These are phyloP conservation scores for Ophiostoma ulmi DNA, from an alignment of 2,329 filamentous ascomycete genomes.

Conservation along the genomic window DNA sequence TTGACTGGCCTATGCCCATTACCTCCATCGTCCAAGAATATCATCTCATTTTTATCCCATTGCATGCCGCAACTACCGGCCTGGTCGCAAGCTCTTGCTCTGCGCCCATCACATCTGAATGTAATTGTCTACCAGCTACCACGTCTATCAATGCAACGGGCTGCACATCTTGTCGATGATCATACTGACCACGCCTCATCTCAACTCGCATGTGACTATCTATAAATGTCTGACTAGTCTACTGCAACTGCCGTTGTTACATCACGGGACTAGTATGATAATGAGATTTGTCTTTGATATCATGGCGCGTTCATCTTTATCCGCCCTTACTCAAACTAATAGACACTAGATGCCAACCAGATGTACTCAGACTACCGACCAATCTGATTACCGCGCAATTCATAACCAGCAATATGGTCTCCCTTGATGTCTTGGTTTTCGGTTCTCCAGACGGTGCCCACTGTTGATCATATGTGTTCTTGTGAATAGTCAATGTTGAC, in stretches of 20 bases:
- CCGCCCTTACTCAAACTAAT: background rate
- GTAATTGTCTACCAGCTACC: background rate
- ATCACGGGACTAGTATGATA: background rate
- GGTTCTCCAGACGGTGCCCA: conserved; percentile 3
- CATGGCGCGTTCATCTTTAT: background rate
- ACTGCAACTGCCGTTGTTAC: background rate
- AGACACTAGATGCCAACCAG: background rate
- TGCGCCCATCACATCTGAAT: background rate
- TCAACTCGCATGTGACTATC: background rate
- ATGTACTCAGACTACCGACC: background rate
- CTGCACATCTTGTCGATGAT: conserved; percentile 2
- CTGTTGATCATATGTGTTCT: background rate
- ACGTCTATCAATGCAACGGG: background rate
- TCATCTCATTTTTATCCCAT: background rate
- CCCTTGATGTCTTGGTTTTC: background rate
- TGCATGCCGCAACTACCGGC: background rate
- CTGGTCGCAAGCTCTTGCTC: background rate
- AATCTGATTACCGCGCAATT: background rate
- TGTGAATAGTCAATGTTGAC: background rate
- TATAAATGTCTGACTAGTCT: background rate
- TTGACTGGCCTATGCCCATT: background rate
- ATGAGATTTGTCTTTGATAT: background rate
- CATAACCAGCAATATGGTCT: background rate
- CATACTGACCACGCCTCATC: background rate
- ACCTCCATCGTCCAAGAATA: background rate